A percentile compares a stretch with the other conserved stretches of the same genome.
These are phyloP conservation scores for Pichia sp. DNA, from an alignment of 1,139 yeast genomes.

Conservation along the genomic window DNA sequence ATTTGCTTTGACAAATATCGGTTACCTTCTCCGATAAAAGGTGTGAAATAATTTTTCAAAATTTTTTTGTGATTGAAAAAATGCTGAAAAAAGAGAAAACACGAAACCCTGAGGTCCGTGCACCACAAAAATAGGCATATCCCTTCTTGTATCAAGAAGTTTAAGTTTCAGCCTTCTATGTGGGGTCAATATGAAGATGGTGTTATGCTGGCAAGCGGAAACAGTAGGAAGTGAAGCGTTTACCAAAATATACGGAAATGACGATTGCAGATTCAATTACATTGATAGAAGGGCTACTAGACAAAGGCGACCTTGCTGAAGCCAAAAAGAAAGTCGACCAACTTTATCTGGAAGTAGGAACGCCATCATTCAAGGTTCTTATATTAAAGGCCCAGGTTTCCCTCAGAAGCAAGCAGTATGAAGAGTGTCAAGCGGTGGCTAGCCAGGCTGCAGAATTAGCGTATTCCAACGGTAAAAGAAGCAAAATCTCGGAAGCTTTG, in stretches of 20 bases:
- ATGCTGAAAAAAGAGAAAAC: background rate
- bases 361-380: conserved; percentile 40
- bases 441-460: conserved; percentile 56
- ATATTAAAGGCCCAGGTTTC: conserved; percentile 34
- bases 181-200: no score
- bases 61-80: background rate
- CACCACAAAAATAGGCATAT: background rate
- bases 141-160: background rate
- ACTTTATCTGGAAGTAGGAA: conserved; percentile 30
- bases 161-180: no score
- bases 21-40: background rate
- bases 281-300: conserved; percentile 34
- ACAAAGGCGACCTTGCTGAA: conserved; percentile 34
- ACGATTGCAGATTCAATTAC: conserved; percentile 39
- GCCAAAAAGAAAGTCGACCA: conserved; percentile 37
- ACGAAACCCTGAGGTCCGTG: background rate
- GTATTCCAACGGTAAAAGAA: conserved; percentile 44
- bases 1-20: background rate
- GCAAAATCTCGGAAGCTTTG: conserved; percentile 54
- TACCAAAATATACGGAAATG: conserved; percentile 30
- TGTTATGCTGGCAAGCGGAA: no score
- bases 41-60: background rate
- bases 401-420: conserved; percentile 48
- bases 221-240: no score
- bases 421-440: conserved; percentile 50